Base-by-base conservation (phyloP, 2,329 filamentous ascomycete species). In the Huntiella savannae region DNA sequence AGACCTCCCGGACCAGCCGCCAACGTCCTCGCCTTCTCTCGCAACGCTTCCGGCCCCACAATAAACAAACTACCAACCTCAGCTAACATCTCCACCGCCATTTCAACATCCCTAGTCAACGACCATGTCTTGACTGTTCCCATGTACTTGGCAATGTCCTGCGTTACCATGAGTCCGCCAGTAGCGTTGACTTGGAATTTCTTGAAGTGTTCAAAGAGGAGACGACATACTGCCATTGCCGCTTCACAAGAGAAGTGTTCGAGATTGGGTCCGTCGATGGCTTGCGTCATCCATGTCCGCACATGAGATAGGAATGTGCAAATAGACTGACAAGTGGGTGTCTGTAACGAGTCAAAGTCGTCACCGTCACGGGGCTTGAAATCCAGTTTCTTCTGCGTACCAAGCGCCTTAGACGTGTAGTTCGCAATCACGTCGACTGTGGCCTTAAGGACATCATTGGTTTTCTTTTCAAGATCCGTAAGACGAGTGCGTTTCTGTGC, bases 1-100 rank as follows among this genome's bases (percentile, higher is more conserved):
- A 56, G 63, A 33, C 60, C 62, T 43, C 56, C 59, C 49, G 53
- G 60, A 44, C 56, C 66, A 48, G 60, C 60, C 51, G 58, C 67
- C 49, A 80, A 61, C 49, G 73, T 75, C 48, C 79, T 67, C 45
- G 77, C 71, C 55, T 81, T 71, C 62, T 87, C 82, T 43, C 75
- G 68, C 50, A 87, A 63, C 33, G 82, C 82, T 60, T 87, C 82
- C 8, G 79, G 75, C 2, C 85, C 84, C 56, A 98, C 84, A 52
- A 98, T 93, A 59, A 98, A 98, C 45, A 98, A 64, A 57, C 87
- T 95, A 8, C 87, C 88, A 49, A 98, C 85, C 66, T 98, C 91
- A 19, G 85, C 79, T 50, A 98, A 64, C 40, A 94, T 74, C 64
- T 98, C 88, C 53, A 95, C 74, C 46, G 75, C 73, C 17, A 70